Percentiles rank a stretch among this genome's conserved stretches.
These are phyloP conservation scores for Abrus pulchellus DNA, from an alignment of 306 rosid species.

Conservation along the genomic window DNA sequence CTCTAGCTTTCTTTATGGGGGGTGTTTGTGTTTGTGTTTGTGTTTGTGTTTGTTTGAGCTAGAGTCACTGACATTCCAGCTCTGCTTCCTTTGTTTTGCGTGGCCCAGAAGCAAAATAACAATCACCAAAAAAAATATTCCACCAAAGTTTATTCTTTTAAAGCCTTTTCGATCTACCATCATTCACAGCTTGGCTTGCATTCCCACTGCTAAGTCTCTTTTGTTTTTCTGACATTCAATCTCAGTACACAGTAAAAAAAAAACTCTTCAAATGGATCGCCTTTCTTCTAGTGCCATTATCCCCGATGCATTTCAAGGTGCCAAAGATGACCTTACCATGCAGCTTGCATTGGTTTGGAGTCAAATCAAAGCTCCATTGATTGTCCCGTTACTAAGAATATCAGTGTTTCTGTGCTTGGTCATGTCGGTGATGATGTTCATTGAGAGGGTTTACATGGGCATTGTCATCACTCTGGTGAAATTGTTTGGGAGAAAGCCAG, in stretches of 20 bases:
- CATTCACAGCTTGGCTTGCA: neutral
- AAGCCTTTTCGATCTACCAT: constrained; percentile 41
- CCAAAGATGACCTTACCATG: constrained; percentile 71
- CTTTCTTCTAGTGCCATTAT: constrained; percentile 54
- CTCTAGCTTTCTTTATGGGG: constrained; percentile 39
- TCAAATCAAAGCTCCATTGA: constrained; percentile 80
- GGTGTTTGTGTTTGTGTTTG: constrained; percentile 42
- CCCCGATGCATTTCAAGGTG: constrained; percentile 70
- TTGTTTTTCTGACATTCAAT: constrained; percentile 11
- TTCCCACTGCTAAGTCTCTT: constrained; percentile 30
- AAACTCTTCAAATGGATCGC: constrained; percentile 65
- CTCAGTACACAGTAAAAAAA: neutral
- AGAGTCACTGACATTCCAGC: constrained; percentile 66
- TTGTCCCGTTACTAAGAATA: constrained; percentile 75
- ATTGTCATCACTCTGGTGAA: constrained; percentile 77
- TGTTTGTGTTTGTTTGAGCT: constrained; percentile 46
- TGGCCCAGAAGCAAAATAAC: constrained; percentile 65
- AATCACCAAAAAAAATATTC: constrained; percentile 38
- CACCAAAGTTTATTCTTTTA: constrained; percentile 48
- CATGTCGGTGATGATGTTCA: constrained; percentile 85
- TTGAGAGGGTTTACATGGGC: constrained; percentile 90
- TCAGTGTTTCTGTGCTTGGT: constrained; percentile 65
- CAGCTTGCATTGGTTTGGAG: constrained; percentile 71
- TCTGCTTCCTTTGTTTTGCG: constrained; percentile 54
- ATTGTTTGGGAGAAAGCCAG: constrained; percentile 75